Base-by-base conservation (phyloP, 1,139 yeast genomes). In the Groenewaldozyma auringiensis region DNA sequence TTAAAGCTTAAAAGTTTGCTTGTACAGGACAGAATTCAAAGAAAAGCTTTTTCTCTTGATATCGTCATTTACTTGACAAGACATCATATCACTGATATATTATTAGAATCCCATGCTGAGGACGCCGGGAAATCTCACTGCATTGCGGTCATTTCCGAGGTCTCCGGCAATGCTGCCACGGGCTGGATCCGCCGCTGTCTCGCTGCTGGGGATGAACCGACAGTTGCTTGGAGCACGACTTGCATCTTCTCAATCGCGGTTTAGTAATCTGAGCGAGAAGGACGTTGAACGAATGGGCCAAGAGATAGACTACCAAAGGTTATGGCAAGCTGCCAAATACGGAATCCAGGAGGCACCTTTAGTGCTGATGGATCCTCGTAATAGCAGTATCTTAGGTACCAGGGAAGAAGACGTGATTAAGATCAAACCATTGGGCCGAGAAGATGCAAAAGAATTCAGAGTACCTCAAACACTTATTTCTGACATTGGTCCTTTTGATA, bases 401-500 rank as follows among this genome's bases (percentile, higher is more conserved):
- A 17, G 20, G 16, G 38, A 35, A 35, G 38, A 35, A 20, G 38
- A 35, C 16, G 38, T 35, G 25, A 35, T 35, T 21, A 35, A 35
- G 38, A 35, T 35, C 38, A 35, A 35, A n/a, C 38, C 38, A 11
- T 20, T 35, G 4, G 38, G 38, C 8, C 4, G 38, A 13, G 38
- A 35, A 35, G 38, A 35, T 20, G 8, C 22, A 8, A 35, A 35
- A n/a, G 38, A 35, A 20, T 35, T 35, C 16, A 16, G 38, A 14
- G 38, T 35, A 14, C 38, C 38, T 17, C 38, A 35, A 18, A 11
- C 38, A 9, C 22, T 35, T 14, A 11, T 35, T 14, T 18, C 25
- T 17, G 38, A 35, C 16, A 14, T 35, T 13, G 47, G 47, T 8
- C 47, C 47, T 6, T 45, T 45, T 37, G 38, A 35, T 18, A 35